Evolutionary conservation across 2,329 filamentous ascomycete species (phyloP).

Genomic region (Verticillium zaregamsianum): DNA sequence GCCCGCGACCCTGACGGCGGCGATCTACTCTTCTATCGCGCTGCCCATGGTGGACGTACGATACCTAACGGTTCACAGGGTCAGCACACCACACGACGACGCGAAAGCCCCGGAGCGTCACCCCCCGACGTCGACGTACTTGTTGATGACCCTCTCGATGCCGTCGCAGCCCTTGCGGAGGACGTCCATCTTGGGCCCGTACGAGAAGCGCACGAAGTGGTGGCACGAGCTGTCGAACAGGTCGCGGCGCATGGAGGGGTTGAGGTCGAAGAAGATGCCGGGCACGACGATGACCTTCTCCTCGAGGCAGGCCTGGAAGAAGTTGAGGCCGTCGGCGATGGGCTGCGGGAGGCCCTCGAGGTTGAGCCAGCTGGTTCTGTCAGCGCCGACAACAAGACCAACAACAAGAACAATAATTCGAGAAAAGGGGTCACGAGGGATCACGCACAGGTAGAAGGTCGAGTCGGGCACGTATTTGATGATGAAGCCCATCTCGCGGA

Average conservation of each 20-base stretch:
- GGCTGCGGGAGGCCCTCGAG: constrained; percentile 67
- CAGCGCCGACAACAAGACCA: neutral
- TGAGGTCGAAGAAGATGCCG: constrained; percentile 96
- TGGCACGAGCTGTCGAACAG: constrained; percentile 94
- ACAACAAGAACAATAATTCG: neutral
- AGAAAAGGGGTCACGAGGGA: neutral
- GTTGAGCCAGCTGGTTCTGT: constrained; percentile 44
- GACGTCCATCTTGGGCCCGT: constrained; percentile 77
- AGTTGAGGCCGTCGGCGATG: constrained; percentile 91
- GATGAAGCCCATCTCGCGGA: constrained; percentile 81
- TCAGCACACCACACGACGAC: neutral
- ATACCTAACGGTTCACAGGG: neutral
- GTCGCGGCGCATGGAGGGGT: constrained; percentile 83
- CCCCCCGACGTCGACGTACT: constrained; percentile 39
- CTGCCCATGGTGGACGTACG: neutral
- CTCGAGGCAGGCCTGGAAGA: constrained; percentile 89
- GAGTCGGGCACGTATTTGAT: constrained; percentile 82
- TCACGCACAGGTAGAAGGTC: constrained; percentile 82
- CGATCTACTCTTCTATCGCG: constrained; percentile 3
- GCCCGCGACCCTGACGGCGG: neutral
- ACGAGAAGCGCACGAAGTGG: constrained; percentile 82
- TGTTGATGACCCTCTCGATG: constrained; percentile 76
- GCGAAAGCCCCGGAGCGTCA: neutral
- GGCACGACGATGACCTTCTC: constrained; percentile 97
- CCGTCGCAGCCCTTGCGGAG: constrained; percentile 77